phyloP scores from a whole-genome alignment of 2,329 filamentous ascomycete genomes.

The Herpomyces periplanetae region DNA sequence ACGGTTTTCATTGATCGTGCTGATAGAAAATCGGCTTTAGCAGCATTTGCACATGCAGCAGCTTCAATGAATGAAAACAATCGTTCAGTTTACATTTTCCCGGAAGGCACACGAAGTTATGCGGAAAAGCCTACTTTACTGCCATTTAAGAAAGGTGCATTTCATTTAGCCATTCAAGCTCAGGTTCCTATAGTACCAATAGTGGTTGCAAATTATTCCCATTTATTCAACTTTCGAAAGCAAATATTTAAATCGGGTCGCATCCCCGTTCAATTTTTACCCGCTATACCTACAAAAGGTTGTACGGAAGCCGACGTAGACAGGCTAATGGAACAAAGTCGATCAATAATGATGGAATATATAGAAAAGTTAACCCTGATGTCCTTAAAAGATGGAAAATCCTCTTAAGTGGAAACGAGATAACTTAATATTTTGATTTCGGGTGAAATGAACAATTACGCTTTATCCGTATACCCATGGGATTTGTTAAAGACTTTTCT shows the following conservation, averaged over 20 bases:
- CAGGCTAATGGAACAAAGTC: constrained; percentile 21
- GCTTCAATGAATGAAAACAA: constrained; percentile 28
- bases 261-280: constrained; percentile 38
- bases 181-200: constrained; percentile 70
- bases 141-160: constrained; percentile 96
- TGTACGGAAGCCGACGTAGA: constrained; percentile 40
- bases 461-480: too few relatives aligned
- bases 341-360: constrained; percentile 31
- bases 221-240: constrained; percentile 11
- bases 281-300: constrained; percentile 34
- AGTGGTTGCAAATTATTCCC: constrained; percentile 12
- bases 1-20: constrained; percentile 81
- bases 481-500: too few relatives aligned
- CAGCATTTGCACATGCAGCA: constrained; percentile 50
- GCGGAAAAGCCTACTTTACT: constrained; percentile 37
- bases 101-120: constrained; percentile 76
- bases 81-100: constrained; percentile 44
- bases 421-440: too few relatives aligned
- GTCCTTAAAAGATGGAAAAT: too few relatives aligned
- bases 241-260: constrained; percentile 9
- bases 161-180: constrained; percentile 75
- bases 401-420: too few relatives aligned
- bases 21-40: constrained; percentile 40
- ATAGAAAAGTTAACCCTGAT: constrained; percentile 10
- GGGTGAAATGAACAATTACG: too few relatives aligned